Evolutionary conservation across 2,329 filamentous ascomycete genomes (phyloP).

Genomic region (Trichoderma harzianum): DNA sequence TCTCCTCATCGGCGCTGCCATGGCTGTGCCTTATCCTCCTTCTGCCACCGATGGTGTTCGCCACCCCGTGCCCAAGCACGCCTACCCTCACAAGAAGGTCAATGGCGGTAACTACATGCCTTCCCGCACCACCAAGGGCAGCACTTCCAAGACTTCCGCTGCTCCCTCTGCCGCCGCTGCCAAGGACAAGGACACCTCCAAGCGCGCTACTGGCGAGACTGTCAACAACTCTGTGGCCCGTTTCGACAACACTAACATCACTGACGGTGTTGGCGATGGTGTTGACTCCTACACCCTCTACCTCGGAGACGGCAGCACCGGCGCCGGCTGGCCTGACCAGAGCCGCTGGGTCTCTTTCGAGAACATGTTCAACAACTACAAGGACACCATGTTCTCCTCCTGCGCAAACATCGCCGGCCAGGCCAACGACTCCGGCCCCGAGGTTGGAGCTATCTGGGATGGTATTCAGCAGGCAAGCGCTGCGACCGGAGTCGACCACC

Average conservation of each 20-base stretch:
- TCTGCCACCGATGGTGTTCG: neutral
- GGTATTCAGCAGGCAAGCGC: slow-evolving; percentile 32
- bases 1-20: slow-evolving; percentile 10
- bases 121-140: neutral
- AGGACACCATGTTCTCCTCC: slow-evolving; percentile 20
- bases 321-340: slow-evolving; percentile 16
- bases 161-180: neutral
- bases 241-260: slow-evolving; percentile 16
- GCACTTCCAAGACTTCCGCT: neutral
- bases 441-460: slow-evolving; percentile 19
- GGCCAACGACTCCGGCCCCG: slow-evolving; percentile 13
- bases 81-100: slow-evolving; percentile 2
- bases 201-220: slow-evolving; percentile 4
- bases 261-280: slow-evolving; percentile 22
- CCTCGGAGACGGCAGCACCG: slow-evolving; percentile 13
- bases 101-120: slow-evolving; percentile 10
- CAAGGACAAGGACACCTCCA: neutral
- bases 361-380: slow-evolving; percentile 26
- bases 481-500: slow-evolving; percentile 35
- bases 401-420: slow-evolving; percentile 16
- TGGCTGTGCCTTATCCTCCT: slow-evolving; percentile 15
- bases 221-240: slow-evolving; percentile 4
- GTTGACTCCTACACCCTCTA: slow-evolving; percentile 29
- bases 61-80: neutral
- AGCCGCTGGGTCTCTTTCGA: slow-evolving; percentile 16